Conservation (phyloP, 2,329 filamentous ascomycete genomes). For the Ophiocordyceps unilateralis region DNA sequence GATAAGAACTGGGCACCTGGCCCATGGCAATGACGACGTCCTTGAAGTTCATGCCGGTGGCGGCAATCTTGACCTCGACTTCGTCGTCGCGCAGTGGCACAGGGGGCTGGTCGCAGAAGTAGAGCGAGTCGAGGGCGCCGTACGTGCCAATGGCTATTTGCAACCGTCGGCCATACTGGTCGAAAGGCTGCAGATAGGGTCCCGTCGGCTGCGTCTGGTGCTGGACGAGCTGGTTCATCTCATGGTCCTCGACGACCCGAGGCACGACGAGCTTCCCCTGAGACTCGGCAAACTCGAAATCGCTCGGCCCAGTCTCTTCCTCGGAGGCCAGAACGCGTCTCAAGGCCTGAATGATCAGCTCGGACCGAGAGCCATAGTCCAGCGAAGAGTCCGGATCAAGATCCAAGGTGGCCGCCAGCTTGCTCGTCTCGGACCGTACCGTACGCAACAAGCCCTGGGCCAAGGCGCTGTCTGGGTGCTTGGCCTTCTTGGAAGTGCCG, state of each 20-base stretch:
- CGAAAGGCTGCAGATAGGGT: slow-evolving; percentile 20
- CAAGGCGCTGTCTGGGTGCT: slow-evolving; percentile 24
- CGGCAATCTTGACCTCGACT: slow-evolving; percentile 24
- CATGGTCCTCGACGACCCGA: slow-evolving; percentile 9
- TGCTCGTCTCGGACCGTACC: slow-evolving; percentile 27
- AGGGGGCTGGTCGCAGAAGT: slow-evolving; percentile 19
- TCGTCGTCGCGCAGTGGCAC: slow-evolving; percentile 15
- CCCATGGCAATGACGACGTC: slow-evolving; percentile 27
- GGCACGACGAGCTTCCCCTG: slow-evolving; percentile 12
- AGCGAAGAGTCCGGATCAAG: slow-evolving; percentile 20
- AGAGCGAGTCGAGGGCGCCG: slow-evolving; percentile 20
- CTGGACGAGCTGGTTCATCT: slow-evolving; percentile 12
- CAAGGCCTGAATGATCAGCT: slow-evolving; percentile 14
- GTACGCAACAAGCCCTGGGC: slow-evolving; percentile 26
- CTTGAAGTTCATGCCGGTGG: slow-evolving; percentile 26
- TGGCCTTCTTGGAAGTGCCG: slow-evolving; percentile 19
- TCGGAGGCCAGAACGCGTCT: slow-evolving; percentile 6
- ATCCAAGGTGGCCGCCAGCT: slow-evolving; percentile 26
- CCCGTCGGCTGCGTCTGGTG: slow-evolving; percentile 8
- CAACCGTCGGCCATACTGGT: slow-evolving; percentile 14
- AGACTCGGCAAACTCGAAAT: slow-evolving; percentile 14
- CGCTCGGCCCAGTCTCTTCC: slow-evolving; percentile 6
- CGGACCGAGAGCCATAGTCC: slow-evolving; percentile 11
- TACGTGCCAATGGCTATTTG: slow-evolving; percentile 20
- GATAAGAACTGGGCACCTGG: slow-evolving; percentile 14